These are phyloP conservation scores for Nemania bipapillata DNA, from an alignment of 2,329 filamentous ascomycete genomes.

Conservation along the genomic window DNA sequence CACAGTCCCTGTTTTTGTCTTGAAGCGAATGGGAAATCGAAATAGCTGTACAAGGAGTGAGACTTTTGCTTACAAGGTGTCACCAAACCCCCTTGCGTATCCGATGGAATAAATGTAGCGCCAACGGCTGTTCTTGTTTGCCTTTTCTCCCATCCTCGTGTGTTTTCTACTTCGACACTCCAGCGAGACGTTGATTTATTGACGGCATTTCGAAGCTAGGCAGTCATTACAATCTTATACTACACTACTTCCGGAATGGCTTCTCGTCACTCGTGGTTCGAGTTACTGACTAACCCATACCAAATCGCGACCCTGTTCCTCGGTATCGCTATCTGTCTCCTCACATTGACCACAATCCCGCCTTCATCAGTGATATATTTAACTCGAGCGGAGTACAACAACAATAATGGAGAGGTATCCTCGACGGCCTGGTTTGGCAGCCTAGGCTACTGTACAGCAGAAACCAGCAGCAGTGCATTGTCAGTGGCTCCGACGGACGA, in stretches of 20 bases:
- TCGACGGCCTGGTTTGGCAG: conserved; percentile 34
- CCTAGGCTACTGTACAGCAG: conserved; percentile 30
- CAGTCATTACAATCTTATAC: not conserved
- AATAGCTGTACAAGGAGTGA: not conserved
- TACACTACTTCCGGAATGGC: conserved; percentile 20
- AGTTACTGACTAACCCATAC: conserved; percentile 19
- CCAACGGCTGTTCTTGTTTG: not conserved
- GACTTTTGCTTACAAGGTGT: not conserved
- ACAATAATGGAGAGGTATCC: not conserved
- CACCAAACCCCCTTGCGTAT: not conserved
- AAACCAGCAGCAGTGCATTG: conserved; percentile 15
- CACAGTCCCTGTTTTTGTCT: not conserved
- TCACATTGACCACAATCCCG: conserved; percentile 15
- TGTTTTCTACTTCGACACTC: not conserved
- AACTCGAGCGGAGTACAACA: conserved; percentile 27
- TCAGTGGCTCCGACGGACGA: conserved; percentile 4
- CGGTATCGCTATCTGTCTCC: conserved; percentile 10
- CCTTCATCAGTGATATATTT: conserved; percentile 29
- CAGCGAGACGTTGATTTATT: not conserved
- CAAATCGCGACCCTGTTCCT: conserved; percentile 30
- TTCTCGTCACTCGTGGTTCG: not conserved
- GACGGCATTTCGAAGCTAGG: not conserved
- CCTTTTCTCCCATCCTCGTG: not conserved
- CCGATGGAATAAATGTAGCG: conserved; percentile 17
- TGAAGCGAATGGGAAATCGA: not conserved